Percentiles rank a stretch among this genome's conserved stretches.
phyloP scores from a whole-genome alignment of 257 asterid species.

The Hygrophila difformis region DNA sequence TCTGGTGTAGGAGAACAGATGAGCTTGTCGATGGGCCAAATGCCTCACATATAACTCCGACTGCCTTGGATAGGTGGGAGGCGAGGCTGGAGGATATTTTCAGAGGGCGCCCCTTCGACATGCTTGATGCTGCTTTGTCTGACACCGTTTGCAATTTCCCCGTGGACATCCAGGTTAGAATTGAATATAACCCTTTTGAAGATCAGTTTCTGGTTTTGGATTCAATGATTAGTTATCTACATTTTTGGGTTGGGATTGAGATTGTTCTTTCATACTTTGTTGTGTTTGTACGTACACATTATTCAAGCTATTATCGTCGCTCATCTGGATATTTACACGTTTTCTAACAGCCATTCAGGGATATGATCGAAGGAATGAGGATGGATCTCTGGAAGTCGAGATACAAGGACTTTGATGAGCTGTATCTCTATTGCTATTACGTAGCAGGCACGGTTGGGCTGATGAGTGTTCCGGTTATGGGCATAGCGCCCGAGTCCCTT shows the following conservation, averaged over 20 bases:
- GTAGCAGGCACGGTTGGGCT: conserved; percentile 98
- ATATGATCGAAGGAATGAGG: conserved; percentile 98
- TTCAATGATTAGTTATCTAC: too few species aligned
- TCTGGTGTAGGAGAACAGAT: conserved; percentile 98
- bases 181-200: not conserved
- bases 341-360: conserved; percentile 79
- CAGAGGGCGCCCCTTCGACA: conserved; percentile 82
- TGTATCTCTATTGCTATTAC: conserved; percentile 84
- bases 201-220: not conserved
- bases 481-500: conserved; percentile 81
- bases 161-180: conserved; percentile 83
- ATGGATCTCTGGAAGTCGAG: conserved; percentile 85
- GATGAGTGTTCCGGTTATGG: conserved; percentile 99
- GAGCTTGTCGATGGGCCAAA: conserved; percentile 99
- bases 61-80: conserved; percentile 93
- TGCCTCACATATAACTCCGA: conserved; percentile 91
- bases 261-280: too few species aligned
- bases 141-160: conserved; percentile 73
- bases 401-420: conserved; percentile 81
- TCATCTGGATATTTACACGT: not conserved
- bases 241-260: too few species aligned
- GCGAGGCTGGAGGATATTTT: conserved; percentile 81
- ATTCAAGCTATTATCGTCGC: not conserved
- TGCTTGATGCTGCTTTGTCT: conserved; percentile 97
- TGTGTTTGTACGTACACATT: not conserved